Base-by-base conservation (phyloP, 108 stramenopile genomes). In the Pseudonitzschia pungens region DNA sequence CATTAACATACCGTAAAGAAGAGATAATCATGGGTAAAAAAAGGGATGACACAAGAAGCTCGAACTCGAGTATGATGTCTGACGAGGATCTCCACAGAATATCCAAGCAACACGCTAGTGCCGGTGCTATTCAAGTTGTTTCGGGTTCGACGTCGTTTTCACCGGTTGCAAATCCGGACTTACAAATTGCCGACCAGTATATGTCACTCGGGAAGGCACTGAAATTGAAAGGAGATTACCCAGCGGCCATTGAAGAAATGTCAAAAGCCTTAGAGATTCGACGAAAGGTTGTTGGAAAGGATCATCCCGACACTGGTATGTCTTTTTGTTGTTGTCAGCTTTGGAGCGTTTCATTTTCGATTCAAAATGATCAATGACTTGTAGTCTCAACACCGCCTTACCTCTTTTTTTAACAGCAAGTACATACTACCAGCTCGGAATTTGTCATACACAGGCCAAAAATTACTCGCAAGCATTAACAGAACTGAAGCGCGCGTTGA, bases 401-500 rank as follows among this genome's bases (percentile, higher is more conserved):
- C 14, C 5, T 10, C 14, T 2, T 48, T 43, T 43, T 43, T 36
- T 36, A 6, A 6, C 45, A n/a, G 78, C 78, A 22, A 69, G 68
- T 6, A 70, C 78, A 16, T 79, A 79, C 53, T 79, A 79, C 63
- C 78, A 79, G 57, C 54, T 79, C 31, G 78, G 78, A 32, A 70
- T 74, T 33, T 62, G 65, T 22, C 66, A 79, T 55, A 69, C 51
- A 21, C 78, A 79, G 53, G 72, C 78, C 7, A 67, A 74, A 64
- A 56, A 79, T 22, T 79, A 74, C 33, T 72, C 73, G 40, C 68
- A 70, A 41, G 78, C 78, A 8, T 54, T 79, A 53, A 70, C 62
- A 1, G 78, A 79, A 57, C 59, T 79, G 22, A 79, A 79, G 66
- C 78, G 78, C 9, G 78, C 78, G 26, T 70, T 79, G 73, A 79